These are phyloP conservation scores for Lachnellula hyalina DNA, from an alignment of 2,329 filamentous ascomycete species.

Conservation along the genomic window DNA sequence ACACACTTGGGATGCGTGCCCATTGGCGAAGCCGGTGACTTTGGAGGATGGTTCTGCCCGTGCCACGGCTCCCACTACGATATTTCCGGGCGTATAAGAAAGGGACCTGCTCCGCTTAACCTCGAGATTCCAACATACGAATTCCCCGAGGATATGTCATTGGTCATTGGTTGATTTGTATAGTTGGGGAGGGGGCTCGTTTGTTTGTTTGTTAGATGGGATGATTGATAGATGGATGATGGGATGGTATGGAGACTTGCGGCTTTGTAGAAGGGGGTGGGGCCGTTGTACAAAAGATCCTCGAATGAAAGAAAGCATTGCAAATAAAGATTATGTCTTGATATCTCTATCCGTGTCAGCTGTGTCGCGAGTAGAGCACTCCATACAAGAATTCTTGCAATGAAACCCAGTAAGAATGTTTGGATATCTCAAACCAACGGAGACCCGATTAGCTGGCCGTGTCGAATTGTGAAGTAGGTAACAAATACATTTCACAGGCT, in stretches of 20 bases:
- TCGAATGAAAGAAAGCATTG: slow-evolving; percentile 14
- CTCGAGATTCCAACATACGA: slow-evolving; percentile 90
- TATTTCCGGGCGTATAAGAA: slow-evolving; percentile 96
- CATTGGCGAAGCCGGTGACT: slow-evolving; percentile 98
- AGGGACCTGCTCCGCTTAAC: slow-evolving; percentile 94
- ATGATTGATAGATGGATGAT: slow-evolving; percentile 40
- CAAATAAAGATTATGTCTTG: neutral
- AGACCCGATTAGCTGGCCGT: too few relatives aligned
- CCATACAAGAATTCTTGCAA: too few relatives aligned
- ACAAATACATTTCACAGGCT: too few relatives aligned
- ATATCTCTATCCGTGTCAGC: neutral
- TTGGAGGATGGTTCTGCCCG: slow-evolving; percentile 98
- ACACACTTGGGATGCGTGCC: slow-evolving; percentile 98
- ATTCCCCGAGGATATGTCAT: slow-evolving; percentile 82
- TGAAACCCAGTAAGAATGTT: too few relatives aligned
- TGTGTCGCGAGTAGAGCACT: too few relatives aligned
- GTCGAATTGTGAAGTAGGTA: too few relatives aligned
- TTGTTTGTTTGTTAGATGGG: slow-evolving; percentile 36
- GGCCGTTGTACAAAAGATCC: slow-evolving; percentile 33
- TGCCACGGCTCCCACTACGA: slow-evolving; percentile 99
- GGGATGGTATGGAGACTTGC: slow-evolving; percentile 41
- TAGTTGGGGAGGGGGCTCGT: slow-evolving; percentile 1
- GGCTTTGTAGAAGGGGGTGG: slow-evolving; percentile 30
- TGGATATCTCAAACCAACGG: too few relatives aligned
- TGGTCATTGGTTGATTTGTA: slow-evolving; percentile 78